A percentile compares a stretch with the other conserved stretches of the same genome.
Evolutionary conservation across 2,329 filamentous ascomycete species (phyloP).

Genomic region (Pleoardoris graminearum): DNA sequence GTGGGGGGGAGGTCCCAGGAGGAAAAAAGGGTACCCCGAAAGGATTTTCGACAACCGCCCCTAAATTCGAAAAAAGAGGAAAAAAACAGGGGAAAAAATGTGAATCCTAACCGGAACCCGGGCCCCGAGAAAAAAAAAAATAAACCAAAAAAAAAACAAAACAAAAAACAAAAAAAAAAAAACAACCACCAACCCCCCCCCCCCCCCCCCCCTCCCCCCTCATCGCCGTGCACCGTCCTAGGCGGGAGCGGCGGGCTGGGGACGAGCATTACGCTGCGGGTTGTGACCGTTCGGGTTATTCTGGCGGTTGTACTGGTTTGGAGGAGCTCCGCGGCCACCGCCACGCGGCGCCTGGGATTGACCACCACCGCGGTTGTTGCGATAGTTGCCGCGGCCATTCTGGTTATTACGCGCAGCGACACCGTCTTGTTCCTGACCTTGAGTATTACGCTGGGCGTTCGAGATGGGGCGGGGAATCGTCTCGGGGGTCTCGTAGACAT

Average conservation of each 20-base stretch:
- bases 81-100: too few species aligned
- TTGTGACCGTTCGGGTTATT: slow-evolving; percentile 44
- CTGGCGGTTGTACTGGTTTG: slow-evolving; percentile 35
- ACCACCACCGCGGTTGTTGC: slow-evolving; percentile 37
- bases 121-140: too few species aligned
- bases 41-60: too few species aligned
- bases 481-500: slow-evolving; percentile 96
- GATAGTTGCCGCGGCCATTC: slow-evolving; percentile 28
- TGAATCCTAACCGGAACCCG: too few species aligned
- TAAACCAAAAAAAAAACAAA: too few species aligned
- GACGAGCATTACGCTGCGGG: slow-evolving; percentile 40
- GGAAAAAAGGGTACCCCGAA: too few species aligned
- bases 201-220: too few species aligned
- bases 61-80: too few species aligned
- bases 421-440: slow-evolving; percentile 28
- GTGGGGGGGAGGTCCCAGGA: too few species aligned
- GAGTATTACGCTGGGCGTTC: slow-evolving; percentile 48
- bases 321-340: slow-evolving; percentile 20
- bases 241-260: slow-evolving; percentile 36
- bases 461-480: slow-evolving; percentile 84
- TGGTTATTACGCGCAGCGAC: slow-evolving; percentile 20
- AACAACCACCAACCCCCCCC: too few species aligned
- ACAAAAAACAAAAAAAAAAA: too few species aligned
- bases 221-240: slow-evolving; percentile 24
- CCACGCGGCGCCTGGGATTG: slow-evolving; percentile 30